Evolutionary conservation across 352 stramenopile genomes (phyloP), one percentile per base, ranked within the genome.

Genomic region (Phytopythium kandeliae): DNA sequence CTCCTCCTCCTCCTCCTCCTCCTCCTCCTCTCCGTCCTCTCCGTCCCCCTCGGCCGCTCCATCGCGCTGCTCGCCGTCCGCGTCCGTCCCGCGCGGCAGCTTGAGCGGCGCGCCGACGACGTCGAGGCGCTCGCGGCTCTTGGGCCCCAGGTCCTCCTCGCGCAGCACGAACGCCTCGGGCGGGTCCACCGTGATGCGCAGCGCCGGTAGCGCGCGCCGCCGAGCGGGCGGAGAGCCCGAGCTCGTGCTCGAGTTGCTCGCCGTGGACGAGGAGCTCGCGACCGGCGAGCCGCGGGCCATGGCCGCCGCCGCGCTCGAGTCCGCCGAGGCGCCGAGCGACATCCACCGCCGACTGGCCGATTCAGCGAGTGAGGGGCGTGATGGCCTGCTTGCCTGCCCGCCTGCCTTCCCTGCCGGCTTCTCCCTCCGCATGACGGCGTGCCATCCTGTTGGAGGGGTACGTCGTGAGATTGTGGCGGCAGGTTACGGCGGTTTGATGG

Each of bases 141-240:
- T 69, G 16, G 76, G 73, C 0, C 58, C 65, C 36, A 85, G 69
- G 24, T 58, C 30, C 41, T 88, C 69, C 38, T 82, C 65, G 31
- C 52, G 55, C 47, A 88, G 70, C 31, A 68, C 59, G 43, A 63
- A 42, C 35, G 62, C 61, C 42, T 60, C 51, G 11, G 54, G 56
- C 48, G 62, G 33, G 59, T 57, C 56, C 50, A 69, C 57, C n/a
- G 47, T 51, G 56, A 68, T 74, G 57, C 42, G 66, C 26, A 73
- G 51, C 33, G 60, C 48, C 30, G 65, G 63, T 28, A 65, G 50
- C 31, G 62, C n/a, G n/a, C n/a, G 9, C n/a, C 38, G 38, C 4
- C 19, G 38, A 13, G 38, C 55, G 26, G 59, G 57, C 56, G 48
- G 53, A 37, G 36, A 57, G 40, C n/a, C n/a, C n/a, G 22, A 31